Base-by-base conservation (phyloP, 768 basidiomycete species). In the Arthromyces matolae region DNA sequence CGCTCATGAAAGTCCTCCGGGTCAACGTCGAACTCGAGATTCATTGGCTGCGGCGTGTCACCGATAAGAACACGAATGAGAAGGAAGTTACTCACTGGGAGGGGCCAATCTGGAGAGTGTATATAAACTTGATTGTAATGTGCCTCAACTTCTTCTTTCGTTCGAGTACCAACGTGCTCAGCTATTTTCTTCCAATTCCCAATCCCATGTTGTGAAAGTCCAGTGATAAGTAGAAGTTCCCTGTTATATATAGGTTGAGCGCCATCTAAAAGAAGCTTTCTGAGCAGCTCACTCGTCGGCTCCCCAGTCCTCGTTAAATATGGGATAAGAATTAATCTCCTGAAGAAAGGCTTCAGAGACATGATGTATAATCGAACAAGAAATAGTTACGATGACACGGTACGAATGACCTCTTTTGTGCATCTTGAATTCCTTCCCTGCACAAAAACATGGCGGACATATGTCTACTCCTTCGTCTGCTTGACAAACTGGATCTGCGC, bases 151-250 rank as follows among this genome's bases (percentile, higher is more conserved):
- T 98, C 94, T 60, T 96, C 92, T 63, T 86, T 93, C 9, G 93
- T 88, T 47, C 93, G 78, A 8, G 93, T 93, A 8, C 96, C 96
- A 31, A 99, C 80, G 64, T 96, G 91, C 57, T 93, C 93, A 1
- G 93, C 88, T 34, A 95, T 90, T 59, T 93, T 93, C 62, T 86
- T 86, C 95, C 95, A 99, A 63, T 97, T 98, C 3, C 95, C 95
- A 27, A 98, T 66, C 1, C 95, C 95, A 60, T 91, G 88, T 20
- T 80, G 76, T 6, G 89, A 79, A 25, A 93, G 83, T 24, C 93
- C 96, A 45, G 94, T 92, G 36, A 97, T 71, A 14, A 99, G 72
- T 6, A 95, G 71, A 2, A 98, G 75, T 63, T 99, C 95, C 69
- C 92, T 94, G 56, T 20, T 50, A 54, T 42, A 31, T 41, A n/a